Evolutionary conservation across 345 rosid genomes (phyloP).

Genomic region (Zanthoxylum bungeanum): DNA sequence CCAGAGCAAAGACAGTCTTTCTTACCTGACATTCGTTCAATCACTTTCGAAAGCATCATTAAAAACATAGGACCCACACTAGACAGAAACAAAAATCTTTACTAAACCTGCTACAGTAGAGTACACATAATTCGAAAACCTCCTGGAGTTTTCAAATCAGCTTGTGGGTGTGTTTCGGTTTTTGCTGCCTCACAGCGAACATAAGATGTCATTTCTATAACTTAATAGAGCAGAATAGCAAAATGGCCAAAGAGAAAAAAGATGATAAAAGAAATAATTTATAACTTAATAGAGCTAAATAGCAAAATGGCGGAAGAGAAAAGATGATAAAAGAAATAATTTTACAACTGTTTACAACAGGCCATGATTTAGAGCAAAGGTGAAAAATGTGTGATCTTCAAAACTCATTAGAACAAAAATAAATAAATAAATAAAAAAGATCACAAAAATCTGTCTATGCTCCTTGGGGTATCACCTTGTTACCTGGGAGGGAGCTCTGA

Average conservation of each 20-base stretch:
- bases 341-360: constrained; percentile 26
- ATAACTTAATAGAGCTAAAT: not conserved
- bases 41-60: too few relatives aligned
- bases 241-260: constrained; percentile 4
- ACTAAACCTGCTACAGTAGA: not conserved
- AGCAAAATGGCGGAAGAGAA: constrained; percentile 4
- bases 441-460: constrained; percentile 4
- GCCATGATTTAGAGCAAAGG: constrained; percentile 10
- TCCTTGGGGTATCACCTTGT: constrained; percentile 7
- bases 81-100: not conserved
- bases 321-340: too few relatives aligned
- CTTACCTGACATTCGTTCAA: too few relatives aligned
- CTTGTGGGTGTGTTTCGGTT: not conserved
- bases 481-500: constrained; percentile 40
- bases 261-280: too few relatives aligned
- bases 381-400: not conserved
- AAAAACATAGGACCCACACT: not conserved
- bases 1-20: too few relatives aligned
- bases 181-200: constrained; percentile 11
- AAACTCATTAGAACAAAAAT: not conserved
- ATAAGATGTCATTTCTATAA: constrained; percentile 5
- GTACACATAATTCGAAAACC: not conserved
- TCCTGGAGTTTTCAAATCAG: not conserved
- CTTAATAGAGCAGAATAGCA: not conserved
- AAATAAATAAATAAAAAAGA: not conserved